These are phyloP conservation scores for Chlamydomonas asymmetrica DNA, from an alignment of 139 green algal species.

Conservation along the genomic window DNA sequence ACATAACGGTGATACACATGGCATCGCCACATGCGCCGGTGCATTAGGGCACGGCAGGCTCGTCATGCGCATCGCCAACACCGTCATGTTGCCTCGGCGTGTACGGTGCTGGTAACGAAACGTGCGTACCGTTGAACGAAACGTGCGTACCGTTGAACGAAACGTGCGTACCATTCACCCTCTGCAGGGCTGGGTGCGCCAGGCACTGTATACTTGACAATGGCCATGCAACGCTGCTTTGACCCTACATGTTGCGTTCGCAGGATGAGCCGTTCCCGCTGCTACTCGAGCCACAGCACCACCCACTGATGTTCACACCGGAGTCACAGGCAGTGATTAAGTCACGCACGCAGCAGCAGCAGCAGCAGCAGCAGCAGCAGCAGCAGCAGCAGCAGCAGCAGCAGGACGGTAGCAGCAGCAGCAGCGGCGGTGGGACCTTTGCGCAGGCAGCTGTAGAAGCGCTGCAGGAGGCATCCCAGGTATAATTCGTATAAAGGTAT, in stretches of 20 bases:
- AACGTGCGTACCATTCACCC: too few relatives aligned
- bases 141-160: too few relatives aligned
- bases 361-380: not conserved
- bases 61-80: too few relatives aligned
- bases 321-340: constrained; percentile 23
- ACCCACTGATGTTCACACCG: constrained; percentile 44
- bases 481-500: too few relatives aligned
- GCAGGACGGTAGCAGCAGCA: not conserved
- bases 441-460: constrained; percentile 42
- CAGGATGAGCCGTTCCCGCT: constrained; percentile 54
- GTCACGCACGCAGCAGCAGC: not conserved
- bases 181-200: too few relatives aligned
- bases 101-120: too few relatives aligned
- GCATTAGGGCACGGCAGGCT: too few relatives aligned
- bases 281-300: constrained; percentile 72
- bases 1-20: too few relatives aligned
- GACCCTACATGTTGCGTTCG: not conserved
- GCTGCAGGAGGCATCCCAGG: constrained; percentile 42
- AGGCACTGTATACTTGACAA: not conserved
- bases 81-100: too few relatives aligned
- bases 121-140: too few relatives aligned
- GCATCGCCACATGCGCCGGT: too few relatives aligned
- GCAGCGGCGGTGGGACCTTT: constrained; percentile 26
- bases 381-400: not conserved
- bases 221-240: not conserved